Evolutionary conservation across 192 early-diverging fungal species (phyloP).

Genomic region (Mortierella antarctica): DNA sequence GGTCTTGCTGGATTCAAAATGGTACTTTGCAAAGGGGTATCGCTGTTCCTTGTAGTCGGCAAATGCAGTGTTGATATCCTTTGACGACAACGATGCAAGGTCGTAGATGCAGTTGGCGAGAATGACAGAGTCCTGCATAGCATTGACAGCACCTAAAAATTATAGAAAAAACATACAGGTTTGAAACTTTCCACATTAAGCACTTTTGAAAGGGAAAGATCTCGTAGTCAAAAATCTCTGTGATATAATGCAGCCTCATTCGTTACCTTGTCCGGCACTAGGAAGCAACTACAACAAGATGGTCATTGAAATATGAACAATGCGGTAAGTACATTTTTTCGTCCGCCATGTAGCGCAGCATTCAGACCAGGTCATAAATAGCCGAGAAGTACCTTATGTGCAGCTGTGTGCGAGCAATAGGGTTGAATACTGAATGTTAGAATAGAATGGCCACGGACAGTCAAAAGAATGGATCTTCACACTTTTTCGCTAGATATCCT

Average conservation of each 20-base stretch:
- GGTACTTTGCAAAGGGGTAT: not conserved
- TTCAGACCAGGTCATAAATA: too few species aligned
- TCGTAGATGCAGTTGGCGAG: constrained; percentile 16
- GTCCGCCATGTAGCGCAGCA: too few species aligned
- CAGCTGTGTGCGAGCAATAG: not conserved
- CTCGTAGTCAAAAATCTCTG: not conserved
- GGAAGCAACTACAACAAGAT: not conserved
- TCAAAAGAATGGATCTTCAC: not conserved
- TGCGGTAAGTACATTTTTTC: too few species aligned
- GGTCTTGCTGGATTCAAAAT: not conserved
- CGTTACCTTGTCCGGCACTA: constrained; percentile 11
- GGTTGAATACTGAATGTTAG: not conserved
- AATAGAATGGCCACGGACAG: too few species aligned
- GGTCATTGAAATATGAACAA: too few species aligned
- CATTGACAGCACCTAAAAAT: constrained; percentile 14
- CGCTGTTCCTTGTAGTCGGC: constrained; percentile 2
- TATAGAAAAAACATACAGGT: not conserved
- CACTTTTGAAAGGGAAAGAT: not conserved
- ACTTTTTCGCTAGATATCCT: not conserved
- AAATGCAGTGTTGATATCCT: constrained; percentile 2
- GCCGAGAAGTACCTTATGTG: too few species aligned
- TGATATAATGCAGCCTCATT: not conserved
- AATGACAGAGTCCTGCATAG: constrained; percentile 11
- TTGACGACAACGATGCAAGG: not conserved
- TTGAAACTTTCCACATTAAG: too few species aligned